phyloP scores from a whole-genome alignment of 2,329 filamentous ascomycete species.

The Plectosphaerella plurivora region DNA sequence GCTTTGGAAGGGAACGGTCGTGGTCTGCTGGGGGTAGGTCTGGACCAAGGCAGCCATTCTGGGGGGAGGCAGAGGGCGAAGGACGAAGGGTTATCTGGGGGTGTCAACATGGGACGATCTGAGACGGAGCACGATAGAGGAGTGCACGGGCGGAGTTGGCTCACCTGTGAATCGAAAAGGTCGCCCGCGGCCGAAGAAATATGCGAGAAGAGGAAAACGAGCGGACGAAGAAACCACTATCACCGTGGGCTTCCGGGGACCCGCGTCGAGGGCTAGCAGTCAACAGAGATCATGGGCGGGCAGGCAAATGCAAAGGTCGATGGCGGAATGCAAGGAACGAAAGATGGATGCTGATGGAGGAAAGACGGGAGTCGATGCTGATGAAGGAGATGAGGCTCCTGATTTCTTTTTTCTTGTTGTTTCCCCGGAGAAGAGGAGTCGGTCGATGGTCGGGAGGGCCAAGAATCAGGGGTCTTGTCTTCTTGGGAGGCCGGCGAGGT shows the following conservation, averaged over 20 bases:
- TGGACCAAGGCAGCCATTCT: conserved; percentile 84
- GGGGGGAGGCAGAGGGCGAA: no score
- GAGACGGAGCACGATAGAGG: neutral
- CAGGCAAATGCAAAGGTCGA: neutral
- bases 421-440: neutral
- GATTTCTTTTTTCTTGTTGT: conserved; percentile 4
- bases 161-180: conserved; percentile 34
- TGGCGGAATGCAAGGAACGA: neutral
- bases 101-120: neutral
- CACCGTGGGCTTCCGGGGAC: neutral
- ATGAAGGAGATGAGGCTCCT: neutral
- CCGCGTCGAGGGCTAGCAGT: neutral
- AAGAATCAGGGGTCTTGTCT: neutral
- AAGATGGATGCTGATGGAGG: neutral
- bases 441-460: neutral
- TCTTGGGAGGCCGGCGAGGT: neutral
- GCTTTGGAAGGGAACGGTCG: conserved; percentile 69
- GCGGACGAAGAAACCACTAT: conserved; percentile 3
- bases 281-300: neutral
- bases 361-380: neutral
- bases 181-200: conserved; percentile 50
- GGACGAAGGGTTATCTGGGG: neutral
- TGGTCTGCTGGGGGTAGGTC: conserved; percentile 71
- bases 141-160: no score
- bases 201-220: neutral